Conservation (phyloP, 2,329 filamentous ascomycete genomes). For the Aspergillus sp. region DNA sequence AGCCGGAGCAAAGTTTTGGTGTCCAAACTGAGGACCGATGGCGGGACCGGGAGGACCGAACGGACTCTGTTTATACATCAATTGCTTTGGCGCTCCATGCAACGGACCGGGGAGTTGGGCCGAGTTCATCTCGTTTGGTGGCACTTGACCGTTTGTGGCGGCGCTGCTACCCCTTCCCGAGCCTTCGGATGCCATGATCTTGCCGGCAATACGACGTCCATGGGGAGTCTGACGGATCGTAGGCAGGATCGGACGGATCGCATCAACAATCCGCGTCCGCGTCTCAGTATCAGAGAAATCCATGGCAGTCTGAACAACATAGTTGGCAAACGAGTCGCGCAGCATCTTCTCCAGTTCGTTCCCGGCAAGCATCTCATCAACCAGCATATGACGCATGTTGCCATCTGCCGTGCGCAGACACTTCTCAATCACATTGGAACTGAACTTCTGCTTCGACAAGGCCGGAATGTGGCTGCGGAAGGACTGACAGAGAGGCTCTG, state of each 20-base stretch:
- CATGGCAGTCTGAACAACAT: conserved; percentile 92
- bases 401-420: conserved; percentile 75
- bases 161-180: conserved; percentile 29
- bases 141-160: conserved; percentile 30
- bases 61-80: conserved; percentile 22
- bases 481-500: conserved; percentile 73
- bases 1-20: conserved; percentile 16
- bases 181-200: conserved; percentile 58
- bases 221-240: conserved; percentile 85
- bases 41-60: conserved; percentile 13
- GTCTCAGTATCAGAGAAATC: conserved; percentile 69
- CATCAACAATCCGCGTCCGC: conserved; percentile 69
- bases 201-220: conserved; percentile 84
- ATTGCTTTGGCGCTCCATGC: conserved; percentile 21
- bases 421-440: conserved; percentile 98
- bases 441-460: conserved; percentile 94
- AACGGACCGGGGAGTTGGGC: conserved; percentile 27
- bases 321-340: conserved; percentile 91
- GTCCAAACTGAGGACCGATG: conserved; percentile 19
- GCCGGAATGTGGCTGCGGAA: conserved; percentile 65
- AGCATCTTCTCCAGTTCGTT: conserved; percentile 80
- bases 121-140: conserved; percentile 33
- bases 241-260: conserved; percentile 75
- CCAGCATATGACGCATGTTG: conserved; percentile 67
- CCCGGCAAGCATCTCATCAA: conserved; percentile 68